A percentile compares a stretch with the other conserved stretches of the same genome.
Conservation (phyloP, 2,329 filamentous ascomycete species). For the Epichloe coenophiala region DNA sequence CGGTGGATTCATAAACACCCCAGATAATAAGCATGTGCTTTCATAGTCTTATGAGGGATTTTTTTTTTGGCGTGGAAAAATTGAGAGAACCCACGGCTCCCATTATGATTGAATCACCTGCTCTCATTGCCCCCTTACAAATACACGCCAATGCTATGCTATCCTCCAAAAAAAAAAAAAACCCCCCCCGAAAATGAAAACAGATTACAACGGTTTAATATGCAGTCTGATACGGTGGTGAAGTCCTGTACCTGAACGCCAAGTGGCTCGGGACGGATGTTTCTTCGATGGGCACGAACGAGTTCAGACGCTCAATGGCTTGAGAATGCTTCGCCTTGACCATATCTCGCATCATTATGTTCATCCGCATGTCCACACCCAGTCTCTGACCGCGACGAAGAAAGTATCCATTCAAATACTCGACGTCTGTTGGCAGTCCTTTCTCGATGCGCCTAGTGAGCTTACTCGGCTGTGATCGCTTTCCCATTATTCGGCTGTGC, state of each 20-base stretch:
- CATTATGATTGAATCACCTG: too few relatives aligned
- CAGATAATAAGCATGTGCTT: not conserved
- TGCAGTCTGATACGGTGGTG: not conserved
- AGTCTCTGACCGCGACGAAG: slow-evolving; percentile 57
- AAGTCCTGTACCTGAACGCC: slow-evolving; percentile 11
- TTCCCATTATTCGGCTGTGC: slow-evolving; percentile 20
- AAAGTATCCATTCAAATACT: slow-evolving; percentile 84
- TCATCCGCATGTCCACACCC: slow-evolving; percentile 58
- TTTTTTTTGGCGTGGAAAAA: too few relatives aligned
- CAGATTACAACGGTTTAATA: not conserved
- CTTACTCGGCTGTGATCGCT: slow-evolving; percentile 40
- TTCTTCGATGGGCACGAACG: slow-evolving; percentile 22
- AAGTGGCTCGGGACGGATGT: slow-evolving; percentile 16
- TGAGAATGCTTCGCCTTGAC: slow-evolving; percentile 53
- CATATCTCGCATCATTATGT: slow-evolving; percentile 58
- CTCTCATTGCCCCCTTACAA: not conserved
- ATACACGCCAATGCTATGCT: slow-evolving; percentile 7
- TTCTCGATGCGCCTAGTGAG: slow-evolving; percentile 54
- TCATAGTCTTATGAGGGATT: too few relatives aligned
- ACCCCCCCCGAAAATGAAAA: not conserved
- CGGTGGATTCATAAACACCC: not conserved
- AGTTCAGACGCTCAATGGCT: slow-evolving; percentile 18
- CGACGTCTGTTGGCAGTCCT: slow-evolving; percentile 58
- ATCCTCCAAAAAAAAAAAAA: not conserved
- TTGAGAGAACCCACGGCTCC: too few relatives aligned